phyloP scores from a whole-genome alignment of 305 asterid species.

The Fraxinus angustifolia region DNA sequence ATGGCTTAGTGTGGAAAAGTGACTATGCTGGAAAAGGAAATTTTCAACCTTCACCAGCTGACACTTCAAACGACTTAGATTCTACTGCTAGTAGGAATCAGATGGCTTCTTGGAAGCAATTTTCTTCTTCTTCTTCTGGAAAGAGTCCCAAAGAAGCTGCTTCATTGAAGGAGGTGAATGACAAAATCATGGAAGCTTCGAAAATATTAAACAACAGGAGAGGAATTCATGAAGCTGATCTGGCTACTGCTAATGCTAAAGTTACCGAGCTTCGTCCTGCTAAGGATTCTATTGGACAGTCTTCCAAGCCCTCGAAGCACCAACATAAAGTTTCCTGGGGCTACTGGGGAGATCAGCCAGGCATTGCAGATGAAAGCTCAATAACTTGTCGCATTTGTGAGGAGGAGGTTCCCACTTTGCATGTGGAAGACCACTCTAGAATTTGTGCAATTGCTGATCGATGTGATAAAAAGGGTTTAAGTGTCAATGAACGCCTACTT shows the following conservation, averaged over 20 bases:
- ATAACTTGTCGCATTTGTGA: conserved; percentile 98
- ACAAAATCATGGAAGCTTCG: conserved; percentile 46
- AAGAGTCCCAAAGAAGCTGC: conserved; percentile 67
- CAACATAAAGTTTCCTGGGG: conserved; percentile 93
- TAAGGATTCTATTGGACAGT: conserved; percentile 54
- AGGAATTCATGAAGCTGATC: conserved; percentile 48
- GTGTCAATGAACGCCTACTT: conserved; percentile 81
- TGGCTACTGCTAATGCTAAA: conserved; percentile 55
- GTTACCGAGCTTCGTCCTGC: conserved; percentile 46
- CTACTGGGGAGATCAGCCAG: conserved; percentile 91
- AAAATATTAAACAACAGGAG: conserved; percentile 42
- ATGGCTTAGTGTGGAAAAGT: conserved; percentile 56
- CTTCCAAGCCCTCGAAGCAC: conserved; percentile 58
- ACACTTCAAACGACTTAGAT: conserved; percentile 41
- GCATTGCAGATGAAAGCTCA: conserved; percentile 73
- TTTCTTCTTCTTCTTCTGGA: conserved; percentile 65
- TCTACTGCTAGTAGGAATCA: conserved; percentile 56
- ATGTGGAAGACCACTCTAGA: conserved; percentile 96
- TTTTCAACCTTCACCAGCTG: conserved; percentile 40
- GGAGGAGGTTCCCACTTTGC: conserved; percentile 93
- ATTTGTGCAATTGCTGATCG: conserved; percentile 98
- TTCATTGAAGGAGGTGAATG: conserved; percentile 45
- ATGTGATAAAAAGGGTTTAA: conserved; percentile 89
- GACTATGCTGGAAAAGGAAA: conserved; percentile 41
- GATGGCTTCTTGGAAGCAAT: conserved; percentile 88